These are phyloP conservation scores for Fusarium pininemorale DNA, from an alignment of 2,329 filamentous ascomycete genomes.

Conservation along the genomic window DNA sequence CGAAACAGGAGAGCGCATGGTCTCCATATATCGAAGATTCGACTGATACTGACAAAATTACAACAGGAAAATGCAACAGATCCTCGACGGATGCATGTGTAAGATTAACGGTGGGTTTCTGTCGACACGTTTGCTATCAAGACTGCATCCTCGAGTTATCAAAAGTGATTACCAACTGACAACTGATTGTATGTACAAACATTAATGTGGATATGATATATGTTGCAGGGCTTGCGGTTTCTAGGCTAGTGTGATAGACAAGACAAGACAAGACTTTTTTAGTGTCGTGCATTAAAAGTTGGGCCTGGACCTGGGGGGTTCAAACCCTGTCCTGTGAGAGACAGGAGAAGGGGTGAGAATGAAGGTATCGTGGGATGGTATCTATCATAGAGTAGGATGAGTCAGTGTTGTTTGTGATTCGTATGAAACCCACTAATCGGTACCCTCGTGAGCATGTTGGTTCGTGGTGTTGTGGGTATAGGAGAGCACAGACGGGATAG, in stretches of 20 bases:
- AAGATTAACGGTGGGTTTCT: neutral
- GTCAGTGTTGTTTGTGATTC: neutral
- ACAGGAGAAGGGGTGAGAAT: neutral
- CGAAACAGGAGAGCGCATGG: neutral
- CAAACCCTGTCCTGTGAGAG: neutral
- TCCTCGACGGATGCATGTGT: neutral
- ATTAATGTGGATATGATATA: slow-evolving; percentile 7
- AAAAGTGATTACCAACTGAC: neutral
- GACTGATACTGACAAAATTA: neutral
- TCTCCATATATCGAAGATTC: slow-evolving; percentile 1
- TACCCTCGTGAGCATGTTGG: neutral
- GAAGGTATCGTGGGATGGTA: neutral
- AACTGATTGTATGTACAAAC: neutral
- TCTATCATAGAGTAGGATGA: neutral
- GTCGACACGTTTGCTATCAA: neutral
- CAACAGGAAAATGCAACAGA: neutral
- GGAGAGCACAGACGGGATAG: neutral
- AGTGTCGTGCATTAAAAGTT: slow-evolving; percentile 4
- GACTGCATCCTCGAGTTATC: neutral
- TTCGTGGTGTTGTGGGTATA: slow-evolving; percentile 14
- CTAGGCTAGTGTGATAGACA: neutral
- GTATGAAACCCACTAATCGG: neutral
- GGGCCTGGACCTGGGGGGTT: neutral
- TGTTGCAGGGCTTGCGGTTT: neutral
- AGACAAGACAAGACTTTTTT: slow-evolving; percentile 4